Base-by-base conservation (phyloP, 2,329 filamentous ascomycete species). In the Grosmannia clavigera region DNA sequence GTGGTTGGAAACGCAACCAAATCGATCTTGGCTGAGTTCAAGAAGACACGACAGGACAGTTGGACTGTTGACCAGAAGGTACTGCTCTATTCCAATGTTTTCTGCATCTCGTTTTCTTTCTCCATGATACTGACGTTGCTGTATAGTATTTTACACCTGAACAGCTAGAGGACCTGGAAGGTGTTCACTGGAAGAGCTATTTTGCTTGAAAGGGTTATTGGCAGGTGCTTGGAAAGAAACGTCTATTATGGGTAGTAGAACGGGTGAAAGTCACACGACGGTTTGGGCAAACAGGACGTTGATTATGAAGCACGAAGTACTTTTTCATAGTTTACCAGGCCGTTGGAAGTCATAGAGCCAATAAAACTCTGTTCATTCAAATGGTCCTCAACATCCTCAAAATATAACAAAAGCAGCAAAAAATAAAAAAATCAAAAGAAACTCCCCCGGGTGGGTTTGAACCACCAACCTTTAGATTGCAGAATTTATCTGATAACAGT, bases 31-130 rank as follows among this genome's bases (percentile, higher is more conserved):
- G 91, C 91, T 63, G 95, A 99, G 69, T 99, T 99, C 79, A 99
- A 99, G 78, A 99, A 99, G 82, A 99, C 94, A 54, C 85, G 94
- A 71, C 94, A 99, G 73, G 94, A 99, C 77, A 99, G 92, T 66
- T 99, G 94, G 94, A 87, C 87, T 68, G 92, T 96, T 62, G 94
- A 99, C 76, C 90, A 96, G 67, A 97, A 96, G 87, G 94, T 96
- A 76, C 73, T 83, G 74, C 3, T 40, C 16, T 7, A 10, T 53
- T 46, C 2, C 11, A 6, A 14, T 7, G 53, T 5, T 25, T n/a
- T 5, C 58, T n/a, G 14, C 7, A 27, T 51, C n/a, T 25, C 7
- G 25, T 51, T 22, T 25, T 11, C 31, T 27, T 52, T 46, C 14
- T 46, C 4, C 12, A 3, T 16, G 12, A 19, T 55, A 16, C 55